Base-by-base conservation (phyloP, 805 yeast genomes). In the Jamesozyma piceae region DNA sequence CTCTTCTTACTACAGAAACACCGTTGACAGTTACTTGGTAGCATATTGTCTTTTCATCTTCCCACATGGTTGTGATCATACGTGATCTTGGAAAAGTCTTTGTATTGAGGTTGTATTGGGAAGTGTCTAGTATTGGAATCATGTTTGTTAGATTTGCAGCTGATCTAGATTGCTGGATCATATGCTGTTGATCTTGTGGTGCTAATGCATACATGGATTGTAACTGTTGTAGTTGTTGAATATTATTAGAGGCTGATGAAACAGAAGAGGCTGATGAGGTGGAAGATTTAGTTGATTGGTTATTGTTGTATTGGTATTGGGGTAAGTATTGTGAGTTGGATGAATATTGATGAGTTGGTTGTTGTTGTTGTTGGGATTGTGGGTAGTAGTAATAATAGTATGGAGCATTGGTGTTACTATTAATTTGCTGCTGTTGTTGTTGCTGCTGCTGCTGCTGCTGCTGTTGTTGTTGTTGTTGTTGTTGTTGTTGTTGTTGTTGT, bases 1-100 rank as follows among this genome's bases (percentile, higher is more conserved):
- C 92, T 56, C 95, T 73, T 51, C 95, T 72, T 24, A 84, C 88
- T 18, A 84, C 95, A 17, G 82, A 73, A 35, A 83, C 82, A 44
- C 86, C 83, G 49, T 81, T 77, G 43, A 87, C 89, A 54, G 82
- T 92, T 22, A 84, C 90, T 63, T 83, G 92, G 66, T 83, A 84
- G 58, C 92, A 84, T 41, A 83, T 62, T 0, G 94, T 84, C 52
- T 82, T 80, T 56, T 84, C 94, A 58, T 84, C 94, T 57, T 84
- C 90, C 95, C 95, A 84, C 74, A 81, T 75, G n/a, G 90, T 83
- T 15, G 92, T 82, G 43, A 87, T 81, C 42, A 83, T 41, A 15
- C 39, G 33, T 28, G 43, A 35, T 17, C 35, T 41, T 15, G 39
- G 20, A 19, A 21, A 35, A 18, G 35, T 30, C 18, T 35, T 35